A percentile compares a stretch with the other conserved stretches of the same genome.
phyloP scores from a whole-genome alignment of 225 moss, liverwort and hornwort genomes.

The Sphagnum contortum region DNA sequence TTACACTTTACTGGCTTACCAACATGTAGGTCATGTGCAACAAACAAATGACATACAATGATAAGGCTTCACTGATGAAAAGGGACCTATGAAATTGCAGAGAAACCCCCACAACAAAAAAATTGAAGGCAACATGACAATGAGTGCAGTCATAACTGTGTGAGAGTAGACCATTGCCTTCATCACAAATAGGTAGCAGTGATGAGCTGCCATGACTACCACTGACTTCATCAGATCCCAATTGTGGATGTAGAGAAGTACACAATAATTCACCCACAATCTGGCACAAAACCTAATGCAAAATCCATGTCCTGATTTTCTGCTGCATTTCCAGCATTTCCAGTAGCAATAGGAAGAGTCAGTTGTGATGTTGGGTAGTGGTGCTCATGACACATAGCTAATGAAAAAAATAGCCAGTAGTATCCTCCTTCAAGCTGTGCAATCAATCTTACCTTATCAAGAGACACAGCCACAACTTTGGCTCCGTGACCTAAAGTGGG shows the following conservation, averaged over 20 bases:
- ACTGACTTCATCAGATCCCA: not conserved
- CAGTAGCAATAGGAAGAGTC: too few species aligned
- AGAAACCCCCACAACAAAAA: not conserved
- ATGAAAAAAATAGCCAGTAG: too few species aligned
- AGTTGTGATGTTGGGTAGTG: too few species aligned
- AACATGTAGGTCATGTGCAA: not conserved
- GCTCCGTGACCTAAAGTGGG: slow-evolving; percentile 93
- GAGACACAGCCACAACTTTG: slow-evolving; percentile 93
- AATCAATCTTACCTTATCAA: slow-evolving; percentile 56
- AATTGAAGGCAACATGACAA: not conserved
- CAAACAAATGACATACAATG: not conserved
- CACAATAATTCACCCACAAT: too few species aligned
- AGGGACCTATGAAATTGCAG: too few species aligned
- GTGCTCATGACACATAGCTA: too few species aligned
- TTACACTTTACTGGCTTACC: not conserved
- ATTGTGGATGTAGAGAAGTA: too few species aligned
- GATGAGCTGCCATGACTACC: not conserved
- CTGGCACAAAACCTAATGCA: slow-evolving; percentile 1
- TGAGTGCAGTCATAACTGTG: not conserved
- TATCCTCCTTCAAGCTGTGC: too few species aligned
- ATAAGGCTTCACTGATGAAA: not conserved
- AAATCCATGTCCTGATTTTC: not conserved
- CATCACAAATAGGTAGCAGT: not conserved
- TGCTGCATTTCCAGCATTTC: too few species aligned
- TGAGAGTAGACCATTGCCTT: not conserved